Base-by-base conservation (phyloP, 2,329 filamentous ascomycete genomes). In the Neofusicoccum umdonicola region DNA sequence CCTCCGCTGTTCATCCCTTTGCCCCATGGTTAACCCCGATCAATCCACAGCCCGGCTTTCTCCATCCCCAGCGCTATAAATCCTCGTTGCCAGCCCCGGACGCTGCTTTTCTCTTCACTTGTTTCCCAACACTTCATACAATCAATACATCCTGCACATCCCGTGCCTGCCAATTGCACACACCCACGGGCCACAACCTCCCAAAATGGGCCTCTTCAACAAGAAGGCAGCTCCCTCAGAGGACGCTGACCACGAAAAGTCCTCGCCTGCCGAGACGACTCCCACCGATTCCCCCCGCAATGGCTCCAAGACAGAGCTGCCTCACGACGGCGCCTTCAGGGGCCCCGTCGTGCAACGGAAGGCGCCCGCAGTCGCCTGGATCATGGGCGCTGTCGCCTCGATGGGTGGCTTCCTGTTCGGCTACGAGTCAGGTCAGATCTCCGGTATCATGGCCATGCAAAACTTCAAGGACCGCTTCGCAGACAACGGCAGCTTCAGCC, bases 391-490 rank as follows among this genome's bases (percentile, higher is more conserved):
- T 39, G 78, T 83, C 47, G 85, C 85, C 48, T 84, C 82, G 50
- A 82, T 88, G 45, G 86, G 86, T 66, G 86, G 85, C 54, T 86
- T 87, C 73, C 81, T 88, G 66, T 88, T 87, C 72, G 87, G 86
- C 54, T 88, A 87, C 68, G 86, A 88, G 68, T 88, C 85, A 9
- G 73, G 73, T 48, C 73, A 76, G 71, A 76, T 76, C 35, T 73
- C 71, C 48, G 74, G 75, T 64, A 77, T 80, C 71, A 73, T 79
- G 60, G 67, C 77, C 22, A 79, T 78, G 71, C 61, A 66, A 11
- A 84, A 88, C 73, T 88, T 86, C 71, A 79, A 80, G 34, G 61
- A 79, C n/a, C 82, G 85, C 9, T 89, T 89, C 67, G 85, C 82
- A 17, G 39, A 65, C 19, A 13, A 65, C 34, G 50, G 39, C 37